These are phyloP conservation scores for Xylariaceae sp. DNA, from an alignment of 2,329 filamentous ascomycete genomes.

Conservation along the genomic window DNA sequence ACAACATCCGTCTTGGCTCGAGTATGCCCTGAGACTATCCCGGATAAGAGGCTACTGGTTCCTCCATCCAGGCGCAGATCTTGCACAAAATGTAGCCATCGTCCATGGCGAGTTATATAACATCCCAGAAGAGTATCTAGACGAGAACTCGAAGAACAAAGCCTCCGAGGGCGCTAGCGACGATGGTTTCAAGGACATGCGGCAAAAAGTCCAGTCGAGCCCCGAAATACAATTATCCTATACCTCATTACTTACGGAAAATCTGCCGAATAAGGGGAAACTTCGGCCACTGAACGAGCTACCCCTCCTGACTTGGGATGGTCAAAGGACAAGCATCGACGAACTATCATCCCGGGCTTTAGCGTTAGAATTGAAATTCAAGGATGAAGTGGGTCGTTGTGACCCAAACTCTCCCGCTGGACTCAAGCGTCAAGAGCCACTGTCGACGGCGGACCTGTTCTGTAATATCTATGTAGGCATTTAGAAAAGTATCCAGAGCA, in stretches of 20 bases:
- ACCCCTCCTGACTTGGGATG: constrained; percentile 65
- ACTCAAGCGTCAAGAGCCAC: constrained; percentile 29
- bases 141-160: constrained; percentile 17
- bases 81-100: constrained; percentile 58
- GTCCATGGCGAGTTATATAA: constrained; percentile 75
- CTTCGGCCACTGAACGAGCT: constrained; percentile 46
- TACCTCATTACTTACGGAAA: constrained; percentile 46
- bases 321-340: constrained; percentile 33
- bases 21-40: constrained; percentile 74
- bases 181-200: constrained; percentile 26
- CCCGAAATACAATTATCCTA: constrained; percentile 41
- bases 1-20: constrained; percentile 32
- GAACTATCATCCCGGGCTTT: constrained; percentile 44
- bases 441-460: constrained; percentile 62
- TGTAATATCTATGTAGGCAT: constrained; percentile 47
- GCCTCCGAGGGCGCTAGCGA: constrained; percentile 27
- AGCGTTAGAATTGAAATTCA: constrained; percentile 59
- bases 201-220: constrained; percentile 21
- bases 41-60: constrained; percentile 74
- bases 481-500: too few relatives aligned
- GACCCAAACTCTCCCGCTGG: constrained; percentile 25
- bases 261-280: constrained; percentile 42
- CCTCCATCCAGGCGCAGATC: constrained; percentile 68
- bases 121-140: constrained; percentile 65
- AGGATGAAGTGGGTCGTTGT: constrained; percentile 67